These are phyloP conservation scores for Starmerella powellii DNA, from an alignment of 805 yeast genomes.

Conservation along the genomic window DNA sequence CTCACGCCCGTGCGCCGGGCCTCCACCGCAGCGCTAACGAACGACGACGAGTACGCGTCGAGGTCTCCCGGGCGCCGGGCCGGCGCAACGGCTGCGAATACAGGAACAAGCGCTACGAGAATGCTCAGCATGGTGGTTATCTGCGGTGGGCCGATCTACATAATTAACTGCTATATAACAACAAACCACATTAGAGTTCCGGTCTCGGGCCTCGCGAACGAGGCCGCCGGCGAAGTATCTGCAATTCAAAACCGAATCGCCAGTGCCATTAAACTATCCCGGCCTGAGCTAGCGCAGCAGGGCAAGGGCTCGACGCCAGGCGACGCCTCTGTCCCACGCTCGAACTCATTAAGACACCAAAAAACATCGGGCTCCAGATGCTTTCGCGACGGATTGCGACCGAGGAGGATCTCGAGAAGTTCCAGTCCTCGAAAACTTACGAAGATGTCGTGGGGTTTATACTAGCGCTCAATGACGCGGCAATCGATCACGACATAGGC, in stretches of 20 bases:
- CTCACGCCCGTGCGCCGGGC: neutral
- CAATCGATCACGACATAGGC: conserved; percentile 47
- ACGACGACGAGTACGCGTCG: neutral
- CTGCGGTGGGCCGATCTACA: too few species aligned
- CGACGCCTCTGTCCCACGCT: too few species aligned
- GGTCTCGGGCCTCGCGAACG: too few species aligned
- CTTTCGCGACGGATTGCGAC: conserved; percentile 39
- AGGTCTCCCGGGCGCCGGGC: neutral
- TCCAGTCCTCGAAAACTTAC: conserved; percentile 44
- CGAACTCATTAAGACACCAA: too few species aligned
- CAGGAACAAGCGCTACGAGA: neutral
- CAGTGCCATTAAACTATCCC: neutral
- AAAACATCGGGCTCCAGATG: neutral
- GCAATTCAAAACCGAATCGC: neutral
- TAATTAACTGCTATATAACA: too few species aligned
- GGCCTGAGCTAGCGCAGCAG: too few species aligned
- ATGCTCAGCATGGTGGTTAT: neutral
- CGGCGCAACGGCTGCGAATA: neutral
- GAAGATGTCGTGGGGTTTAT: conserved; percentile 44
- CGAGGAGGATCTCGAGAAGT: conserved; percentile 47
- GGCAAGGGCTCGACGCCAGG: too few species aligned
- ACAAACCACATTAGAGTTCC: too few species aligned
- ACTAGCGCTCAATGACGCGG: conserved; percentile 46
- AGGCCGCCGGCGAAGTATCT: too few species aligned
- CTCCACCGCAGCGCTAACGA: neutral